Evolutionary conservation across 75 land plant genomes (phyloP).

Genomic region (Azolla pinnata): DNA sequence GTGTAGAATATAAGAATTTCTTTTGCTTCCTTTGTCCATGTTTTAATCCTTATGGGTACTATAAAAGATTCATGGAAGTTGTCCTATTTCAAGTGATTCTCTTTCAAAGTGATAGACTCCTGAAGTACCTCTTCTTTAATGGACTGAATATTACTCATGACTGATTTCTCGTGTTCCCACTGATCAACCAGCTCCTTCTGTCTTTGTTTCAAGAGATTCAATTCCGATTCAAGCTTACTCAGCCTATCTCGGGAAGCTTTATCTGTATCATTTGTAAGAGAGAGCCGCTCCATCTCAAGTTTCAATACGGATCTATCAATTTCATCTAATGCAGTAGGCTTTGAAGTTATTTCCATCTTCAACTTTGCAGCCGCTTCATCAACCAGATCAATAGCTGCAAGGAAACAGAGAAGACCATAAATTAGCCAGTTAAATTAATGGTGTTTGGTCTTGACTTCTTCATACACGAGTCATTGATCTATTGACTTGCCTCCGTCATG

Average conservation of each 20-base stretch:
- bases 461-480: no score
- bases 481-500: no score
- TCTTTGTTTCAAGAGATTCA: slow-evolving; percentile 32
- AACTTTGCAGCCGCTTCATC: slow-evolving; percentile 74
- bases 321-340: slow-evolving; percentile 61
- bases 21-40: no score
- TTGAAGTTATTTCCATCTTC: slow-evolving; percentile 75
- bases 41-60: no score
- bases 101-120: no score
- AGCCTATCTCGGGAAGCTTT: slow-evolving; percentile 60
- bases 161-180: slow-evolving; percentile 69
- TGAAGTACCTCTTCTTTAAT: slow-evolving; percentile 59
- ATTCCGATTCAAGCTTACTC: slow-evolving; percentile 38
- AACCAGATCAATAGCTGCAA: slow-evolving; percentile 61
- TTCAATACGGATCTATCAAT: slow-evolving; percentile 55
- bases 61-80: no score
- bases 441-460: no score
- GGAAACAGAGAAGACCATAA: no score
- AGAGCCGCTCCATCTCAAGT: slow-evolving; percentile 64
- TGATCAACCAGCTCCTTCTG: slow-evolving; percentile 49
- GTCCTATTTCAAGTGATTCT: no score
- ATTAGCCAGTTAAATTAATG: no score
- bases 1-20: no score
- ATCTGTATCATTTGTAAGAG: slow-evolving; percentile 53
- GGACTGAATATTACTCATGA: slow-evolving; percentile 55